A percentile compares a stretch with the other conserved stretches of the same genome.
Evolutionary conservation across 768 basidiomycete genomes (phyloP).

Genomic region (Lactarius vividus): DNA sequence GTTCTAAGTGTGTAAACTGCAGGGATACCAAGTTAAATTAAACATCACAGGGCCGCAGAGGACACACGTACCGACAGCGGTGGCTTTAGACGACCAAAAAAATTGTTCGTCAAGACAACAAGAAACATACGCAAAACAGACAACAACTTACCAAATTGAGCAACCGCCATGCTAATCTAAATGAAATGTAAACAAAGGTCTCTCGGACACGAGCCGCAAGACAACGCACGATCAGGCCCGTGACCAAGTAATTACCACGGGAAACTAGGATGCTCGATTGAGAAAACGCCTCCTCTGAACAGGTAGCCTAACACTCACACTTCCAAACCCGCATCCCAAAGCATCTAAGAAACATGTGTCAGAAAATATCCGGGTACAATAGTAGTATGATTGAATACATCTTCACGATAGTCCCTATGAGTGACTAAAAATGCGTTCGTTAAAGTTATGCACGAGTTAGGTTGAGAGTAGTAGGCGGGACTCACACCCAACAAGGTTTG

Average conservation of each 20-base stretch:
- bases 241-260: constrained; percentile 21
- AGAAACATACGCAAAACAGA: neutral
- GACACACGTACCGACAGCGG: constrained; percentile 12
- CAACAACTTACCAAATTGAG: constrained; percentile 24
- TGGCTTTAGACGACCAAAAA: neutral
- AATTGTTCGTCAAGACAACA: neutral
- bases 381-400: constrained; percentile 8
- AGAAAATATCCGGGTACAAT: neutral
- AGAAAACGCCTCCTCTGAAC: neutral
- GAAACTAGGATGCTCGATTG: constrained; percentile 18
- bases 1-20: constrained; percentile 44
- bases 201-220: neutral
- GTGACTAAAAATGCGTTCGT: constrained; percentile 5
- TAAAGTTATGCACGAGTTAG: neutral
- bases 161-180: constrained; percentile 23
- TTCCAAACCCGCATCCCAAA: constrained; percentile 29
- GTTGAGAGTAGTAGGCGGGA: neutral
- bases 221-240: constrained; percentile 23
- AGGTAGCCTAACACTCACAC: constrained; percentile 16
- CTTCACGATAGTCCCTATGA: constrained; percentile 24
- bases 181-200: constrained; percentile 3
- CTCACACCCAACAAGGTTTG: constrained; percentile 27
- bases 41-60: neutral
- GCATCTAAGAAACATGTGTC: constrained; percentile 14
- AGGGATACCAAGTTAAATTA: constrained; percentile 10